Base-by-base conservation (phyloP, 768 basidiomycete species). In the Boletus insuetus region DNA sequence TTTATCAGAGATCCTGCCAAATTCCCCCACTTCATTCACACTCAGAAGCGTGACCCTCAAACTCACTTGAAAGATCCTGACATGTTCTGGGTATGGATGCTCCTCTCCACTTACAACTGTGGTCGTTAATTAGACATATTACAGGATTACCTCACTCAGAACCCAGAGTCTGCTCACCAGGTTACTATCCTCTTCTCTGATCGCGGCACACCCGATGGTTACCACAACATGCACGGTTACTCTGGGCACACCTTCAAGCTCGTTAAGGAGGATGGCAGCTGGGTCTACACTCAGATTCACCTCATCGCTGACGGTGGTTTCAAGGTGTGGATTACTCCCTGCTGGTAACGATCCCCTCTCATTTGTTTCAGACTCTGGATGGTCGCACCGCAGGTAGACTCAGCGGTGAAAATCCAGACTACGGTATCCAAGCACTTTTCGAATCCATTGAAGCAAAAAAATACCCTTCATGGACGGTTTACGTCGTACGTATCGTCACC, bases 11-110 rank as follows among this genome's bases (percentile, higher is more conserved):
- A 95, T 70, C 83, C 89, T 14, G 81, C 87, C 73, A 87, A 93
- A 73, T 97, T 96, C 81, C 86, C 91, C 43, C 91, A 97, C 76
- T 87, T 97, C 73, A 91, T 96, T 63, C 95, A 98, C 77, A 92
- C 92, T 29, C 89, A 91, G 69, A 94, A 94, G 78, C 83, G 89
- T 59, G 82, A 92, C 71, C 95, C 95, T 16, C 90, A 92, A 68
- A 95, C 94, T 9, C 91, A 98, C 73, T 73, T 95, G 63, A 93
- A 89, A 72, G 92, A 93, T 75, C 68, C 86, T 45, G 89, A 94
- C 69, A 83, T 82, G 79, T 94, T 89, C 79, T 89, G 87, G 89
- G 86, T 87, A 65, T 12, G 54, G 11, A 2, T n/a, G 1, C 2
- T 64, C 59, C 9, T 38, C 10, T 16, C 6, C 43, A 16, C 2